A percentile compares a stretch with the other conserved stretches of the same genome.
Evolutionary conservation across 768 basidiomycete species (phyloP).

Genomic region (Lactifluus subvellereus): DNA sequence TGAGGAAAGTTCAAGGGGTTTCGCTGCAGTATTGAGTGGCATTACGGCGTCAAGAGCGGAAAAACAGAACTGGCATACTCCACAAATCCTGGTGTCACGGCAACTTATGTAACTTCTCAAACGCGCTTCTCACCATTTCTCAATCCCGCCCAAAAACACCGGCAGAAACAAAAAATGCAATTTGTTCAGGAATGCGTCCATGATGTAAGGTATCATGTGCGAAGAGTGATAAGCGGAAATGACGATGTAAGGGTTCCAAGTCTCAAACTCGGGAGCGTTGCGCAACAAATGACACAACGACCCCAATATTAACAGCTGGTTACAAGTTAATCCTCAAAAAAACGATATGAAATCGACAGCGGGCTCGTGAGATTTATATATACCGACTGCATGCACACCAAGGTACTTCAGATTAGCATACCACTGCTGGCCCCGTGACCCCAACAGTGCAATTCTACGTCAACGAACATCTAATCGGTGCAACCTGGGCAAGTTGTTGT

Average conservation of each 20-base stretch:
- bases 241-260: not conserved
- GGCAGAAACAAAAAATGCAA: not conserved
- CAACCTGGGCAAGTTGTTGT: constrained; percentile 4
- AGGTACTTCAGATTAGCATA: not conserved
- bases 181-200: not conserved
- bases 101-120: not conserved
- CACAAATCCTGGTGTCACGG: not conserved
- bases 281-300: not conserved
- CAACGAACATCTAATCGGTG: not conserved
- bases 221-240: not conserved
- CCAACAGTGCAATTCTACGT: not conserved
- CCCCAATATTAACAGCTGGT: not conserved
- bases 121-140: not conserved
- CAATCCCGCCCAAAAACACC: not conserved
- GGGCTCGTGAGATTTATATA: not conserved
- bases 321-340: constrained; percentile 4
- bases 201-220: not conserved
- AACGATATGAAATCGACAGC: constrained; percentile 1
- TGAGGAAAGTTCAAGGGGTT: constrained; percentile 37
- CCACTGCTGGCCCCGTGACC: not conserved
- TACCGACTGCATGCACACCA: not conserved
- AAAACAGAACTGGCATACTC: not conserved
- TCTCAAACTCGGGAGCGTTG: not conserved
- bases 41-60: constrained; percentile 8
- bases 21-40: constrained; percentile 19